Conservation (phyloP, 106 monocot species). For the Dactylorhiza incarnata region DNA sequence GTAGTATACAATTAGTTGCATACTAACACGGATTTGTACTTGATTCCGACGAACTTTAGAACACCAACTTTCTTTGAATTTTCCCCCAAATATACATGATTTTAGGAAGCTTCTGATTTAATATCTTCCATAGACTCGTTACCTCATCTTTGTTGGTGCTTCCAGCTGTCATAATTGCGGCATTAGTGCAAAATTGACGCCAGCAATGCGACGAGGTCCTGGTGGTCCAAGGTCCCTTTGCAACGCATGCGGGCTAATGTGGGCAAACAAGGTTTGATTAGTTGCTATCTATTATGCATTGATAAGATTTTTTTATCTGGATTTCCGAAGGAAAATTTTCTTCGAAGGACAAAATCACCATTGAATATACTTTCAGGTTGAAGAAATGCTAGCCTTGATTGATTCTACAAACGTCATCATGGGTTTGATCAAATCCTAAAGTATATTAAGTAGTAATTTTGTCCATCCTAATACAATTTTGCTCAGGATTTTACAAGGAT, state of each 20-base stretch:
- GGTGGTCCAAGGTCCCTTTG: slow-evolving; percentile 82
- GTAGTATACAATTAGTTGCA: slow-evolving; percentile 2
- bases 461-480: no score
- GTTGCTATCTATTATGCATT: background rate
- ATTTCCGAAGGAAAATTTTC: no score
- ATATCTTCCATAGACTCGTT: background rate
- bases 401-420: no score
- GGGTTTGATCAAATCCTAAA: no score
- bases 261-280: slow-evolving; percentile 81
- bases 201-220: slow-evolving; percentile 91
- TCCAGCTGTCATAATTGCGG: slow-evolving; percentile 84
- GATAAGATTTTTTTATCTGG: no score
- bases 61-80: background rate
- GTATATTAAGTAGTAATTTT: no score
- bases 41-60: background rate
- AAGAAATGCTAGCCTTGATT: no score
- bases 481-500: background rate
- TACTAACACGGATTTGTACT: background rate
- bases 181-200: slow-evolving; percentile 63
- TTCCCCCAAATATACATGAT: background rate
- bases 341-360: no score
- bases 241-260: slow-evolving; percentile 91
- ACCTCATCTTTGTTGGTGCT: slow-evolving; percentile 1
- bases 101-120: background rate
- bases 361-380: background rate